Conservation (phyloP, 352 stramenopile species). For the Pythium insidiosum region DNA sequence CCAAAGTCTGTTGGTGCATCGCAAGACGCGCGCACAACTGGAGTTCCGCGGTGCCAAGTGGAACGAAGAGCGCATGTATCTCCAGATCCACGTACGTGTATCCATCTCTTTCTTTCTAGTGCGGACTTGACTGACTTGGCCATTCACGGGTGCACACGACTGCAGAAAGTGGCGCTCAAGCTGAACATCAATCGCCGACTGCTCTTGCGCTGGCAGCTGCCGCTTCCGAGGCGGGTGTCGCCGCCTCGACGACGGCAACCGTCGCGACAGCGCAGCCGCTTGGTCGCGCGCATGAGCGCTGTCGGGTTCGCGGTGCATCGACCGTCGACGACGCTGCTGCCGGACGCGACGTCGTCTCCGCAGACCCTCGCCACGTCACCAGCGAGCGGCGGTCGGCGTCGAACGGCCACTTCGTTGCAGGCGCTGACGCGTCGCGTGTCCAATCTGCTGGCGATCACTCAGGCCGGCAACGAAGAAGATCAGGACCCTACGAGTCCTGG, state of each 20-base stretch:
- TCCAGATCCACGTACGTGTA: constrained; percentile 37
- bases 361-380: no score
- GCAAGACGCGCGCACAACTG: constrained; percentile 22
- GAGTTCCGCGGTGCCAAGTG: constrained; percentile 36
- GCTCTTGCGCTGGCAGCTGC: constrained; percentile 3
- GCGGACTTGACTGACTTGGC: not conserved
- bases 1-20: constrained; percentile 26
- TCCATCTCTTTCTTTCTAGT: not conserved
- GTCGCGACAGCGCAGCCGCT: not conserved
- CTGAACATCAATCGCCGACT: constrained; percentile 8
- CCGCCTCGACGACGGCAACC: not conserved
- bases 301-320: no score
- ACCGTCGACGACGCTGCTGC: not conserved
- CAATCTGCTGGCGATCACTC: no score
- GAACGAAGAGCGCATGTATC: constrained; percentile 35
- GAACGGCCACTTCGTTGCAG: no score
- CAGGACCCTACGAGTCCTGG: no score
- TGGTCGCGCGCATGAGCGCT: not conserved
- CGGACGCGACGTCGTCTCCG: not conserved
- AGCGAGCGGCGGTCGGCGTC: no score
- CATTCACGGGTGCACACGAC: not conserved
- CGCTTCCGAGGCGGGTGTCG: constrained; percentile 1
- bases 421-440: no score
- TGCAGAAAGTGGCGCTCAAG: constrained; percentile 13
- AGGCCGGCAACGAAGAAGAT: no score